These are phyloP conservation scores for Blastobotrys illinoisensis DNA, from an alignment of 1,139 yeast genomes.

Conservation along the genomic window DNA sequence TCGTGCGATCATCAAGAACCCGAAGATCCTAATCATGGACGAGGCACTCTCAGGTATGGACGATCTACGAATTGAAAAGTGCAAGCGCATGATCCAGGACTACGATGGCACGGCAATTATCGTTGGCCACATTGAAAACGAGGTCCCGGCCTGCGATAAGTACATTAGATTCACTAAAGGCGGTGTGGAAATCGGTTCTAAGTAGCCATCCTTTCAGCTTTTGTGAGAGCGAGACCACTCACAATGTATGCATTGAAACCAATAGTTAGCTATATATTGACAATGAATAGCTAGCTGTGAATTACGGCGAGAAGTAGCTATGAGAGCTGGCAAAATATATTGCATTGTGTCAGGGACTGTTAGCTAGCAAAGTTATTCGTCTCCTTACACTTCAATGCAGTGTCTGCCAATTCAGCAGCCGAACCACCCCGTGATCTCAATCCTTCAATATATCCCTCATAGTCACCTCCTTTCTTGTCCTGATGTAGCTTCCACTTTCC, in stretches of 20 bases:
- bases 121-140: conserved; percentile 70
- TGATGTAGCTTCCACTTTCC: conserved; percentile 63
- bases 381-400: background rate
- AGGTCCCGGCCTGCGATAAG: conserved; percentile 47
- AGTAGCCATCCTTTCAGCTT: too few relatives aligned
- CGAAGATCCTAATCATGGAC: conserved; percentile 73
- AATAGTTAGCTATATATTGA: too few relatives aligned
- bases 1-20: conserved; percentile 70
- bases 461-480: conserved; percentile 41
- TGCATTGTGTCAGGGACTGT: background rate
- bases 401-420: background rate
- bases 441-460: conserved; percentile 51
- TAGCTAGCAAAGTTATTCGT: background rate
- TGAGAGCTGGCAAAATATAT: too few relatives aligned
- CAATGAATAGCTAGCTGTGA: too few relatives aligned
- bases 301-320: too few relatives aligned
- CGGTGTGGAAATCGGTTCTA: background rate
- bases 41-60: conserved; percentile 95
- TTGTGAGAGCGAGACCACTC: too few relatives aligned
- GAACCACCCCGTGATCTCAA: conserved; percentile 19
- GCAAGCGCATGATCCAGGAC: conserved; percentile 58
- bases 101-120: conserved; percentile 67
- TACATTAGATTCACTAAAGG: conserved; percentile 6
- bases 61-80: conserved; percentile 53
- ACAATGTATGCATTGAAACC: too few relatives aligned